phyloP scores from a whole-genome alignment of 2,329 filamentous ascomycete genomes.

The Pseudopithomyces chartarum region DNA sequence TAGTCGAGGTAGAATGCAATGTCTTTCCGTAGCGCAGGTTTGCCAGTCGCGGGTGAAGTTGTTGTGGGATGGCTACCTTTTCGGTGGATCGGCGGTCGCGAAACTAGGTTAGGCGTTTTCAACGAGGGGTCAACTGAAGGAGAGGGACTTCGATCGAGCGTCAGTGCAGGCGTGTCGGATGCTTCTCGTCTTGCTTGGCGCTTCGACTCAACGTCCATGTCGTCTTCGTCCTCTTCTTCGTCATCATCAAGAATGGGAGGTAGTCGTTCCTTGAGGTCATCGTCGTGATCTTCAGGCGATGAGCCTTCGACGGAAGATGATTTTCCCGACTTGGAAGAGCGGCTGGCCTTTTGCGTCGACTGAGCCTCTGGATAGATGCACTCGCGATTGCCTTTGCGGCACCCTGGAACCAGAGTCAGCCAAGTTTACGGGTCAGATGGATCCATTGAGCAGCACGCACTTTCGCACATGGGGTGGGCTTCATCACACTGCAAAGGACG shows the following conservation, averaged over 20 bases:
- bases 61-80: conserved; percentile 37
- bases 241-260: conserved; percentile 53
- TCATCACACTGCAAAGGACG: conserved; percentile 77
- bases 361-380: conserved; percentile 85
- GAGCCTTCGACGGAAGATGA: conserved; percentile 53
- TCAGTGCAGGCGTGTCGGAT: conserved; percentile 46
- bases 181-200: conserved; percentile 38
- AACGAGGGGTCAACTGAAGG: conserved; percentile 57
- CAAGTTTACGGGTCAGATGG: conserved; percentile 6
- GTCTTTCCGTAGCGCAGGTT: conserved; percentile 54
- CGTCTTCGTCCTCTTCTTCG: conserved; percentile 49
- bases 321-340: conserved; percentile 50
- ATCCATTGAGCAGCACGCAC: conserved; percentile 48
- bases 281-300: conserved; percentile 57
- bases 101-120: conserved; percentile 25
- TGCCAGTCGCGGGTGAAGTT: conserved; percentile 18
- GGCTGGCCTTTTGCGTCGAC: conserved; percentile 54
- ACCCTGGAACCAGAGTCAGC: conserved; percentile 60
- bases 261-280: conserved; percentile 47
- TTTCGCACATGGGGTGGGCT: conserved; percentile 80
- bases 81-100: conserved; percentile 39
- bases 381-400: conserved; percentile 87
- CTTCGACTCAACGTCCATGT: conserved; percentile 30
- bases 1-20: conserved; percentile 79
- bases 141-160: conserved; percentile 55